Base-by-base conservation (phyloP, 164 flowering plant species). In the Magnolia changhungtana region DNA sequence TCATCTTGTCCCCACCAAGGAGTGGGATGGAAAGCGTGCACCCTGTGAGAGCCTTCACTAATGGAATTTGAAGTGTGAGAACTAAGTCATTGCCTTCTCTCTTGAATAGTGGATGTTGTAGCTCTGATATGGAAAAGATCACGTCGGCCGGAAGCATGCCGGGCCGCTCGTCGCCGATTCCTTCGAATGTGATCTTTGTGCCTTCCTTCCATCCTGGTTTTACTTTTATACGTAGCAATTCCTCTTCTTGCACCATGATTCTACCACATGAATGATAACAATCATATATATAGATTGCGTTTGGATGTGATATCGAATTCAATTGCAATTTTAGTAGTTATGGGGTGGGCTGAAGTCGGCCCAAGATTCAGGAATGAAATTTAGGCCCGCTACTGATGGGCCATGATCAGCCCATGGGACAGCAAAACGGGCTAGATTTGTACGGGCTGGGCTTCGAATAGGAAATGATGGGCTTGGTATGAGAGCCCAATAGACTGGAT, bases 151-250 rank as follows among this genome's bases (percentile, higher is more conserved):
- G 90, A 10, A 80, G 81, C 52, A 73, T 67, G 0, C 97, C 93
- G 1, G 92, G 92, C 75, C 74, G 86, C 87, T 94, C 94, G 14
- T 87, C 85, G 0, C 96, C 95, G 73, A 78, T 84, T 21, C 97
- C 95, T 73, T 92, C 95, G 65, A 94, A 94, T 58, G 90, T 88
- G 7, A 94, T 85, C 81, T 82, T 88, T 16, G 94, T 94, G 45
- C 98, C 98, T 72, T 83, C 85, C 80, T 69, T 88, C 98, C 97
- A 92, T 80, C 98, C 98, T 11, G 96, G 92, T 80, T 90, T 89
- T 71, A 94, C 85, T 31, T 86, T 85, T 78, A 94, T 91, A 50
- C 73, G 80, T 14, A 92, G 67, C 58, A 78, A 72, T 79, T 94
- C 96, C 59, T 88, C 92, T 78, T 90, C 90, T 82, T 86, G 83